Evolutionary conservation across 1,284 basidiomycete genomes (phyloP).

Genomic region (Ustilago cynodontis): DNA sequence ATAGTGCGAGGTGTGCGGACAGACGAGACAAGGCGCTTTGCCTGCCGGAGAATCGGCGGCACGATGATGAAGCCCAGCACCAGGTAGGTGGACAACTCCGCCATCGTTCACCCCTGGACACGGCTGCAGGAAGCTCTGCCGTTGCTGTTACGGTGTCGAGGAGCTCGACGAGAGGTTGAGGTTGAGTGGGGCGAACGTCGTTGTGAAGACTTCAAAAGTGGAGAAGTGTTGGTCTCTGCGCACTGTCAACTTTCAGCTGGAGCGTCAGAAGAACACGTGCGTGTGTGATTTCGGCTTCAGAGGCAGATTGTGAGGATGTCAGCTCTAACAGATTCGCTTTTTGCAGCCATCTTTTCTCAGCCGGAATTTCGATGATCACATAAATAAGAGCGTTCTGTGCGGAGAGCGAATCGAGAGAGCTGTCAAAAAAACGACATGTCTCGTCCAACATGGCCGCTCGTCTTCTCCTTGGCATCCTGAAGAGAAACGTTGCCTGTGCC

Average conservation of each 20-base stretch:
- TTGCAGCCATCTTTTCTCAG: neutral
- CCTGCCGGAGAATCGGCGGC: conserved; percentile 37
- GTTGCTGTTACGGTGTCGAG: neutral
- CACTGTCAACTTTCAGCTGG: neutral
- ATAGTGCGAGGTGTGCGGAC: conserved; percentile 6
- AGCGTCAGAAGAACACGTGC: neutral
- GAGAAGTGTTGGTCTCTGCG: conserved; percentile 14
- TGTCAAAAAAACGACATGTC: conserved; percentile 21
- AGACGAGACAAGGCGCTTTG: conserved; percentile 14
- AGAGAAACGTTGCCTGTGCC: neutral
- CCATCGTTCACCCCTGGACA: conserved; percentile 8
- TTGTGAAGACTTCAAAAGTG: neutral
- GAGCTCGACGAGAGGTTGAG: no score
- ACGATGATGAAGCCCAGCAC: conserved; percentile 35
- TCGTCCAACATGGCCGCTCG: no score
- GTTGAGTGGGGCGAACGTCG: neutral
- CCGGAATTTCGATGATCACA: neutral
- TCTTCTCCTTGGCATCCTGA: no score
- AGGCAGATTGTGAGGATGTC: neutral
- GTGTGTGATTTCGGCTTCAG: neutral
- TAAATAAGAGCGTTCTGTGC: neutral
- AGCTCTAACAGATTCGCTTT: neutral
- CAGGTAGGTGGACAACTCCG: conserved; percentile 27
- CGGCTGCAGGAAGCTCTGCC: neutral
- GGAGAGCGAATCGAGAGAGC: conserved; percentile 10